These are phyloP conservation scores for Xylariaceae sp. DNA, from an alignment of 2,329 filamentous ascomycete genomes.

Conservation along the genomic window DNA sequence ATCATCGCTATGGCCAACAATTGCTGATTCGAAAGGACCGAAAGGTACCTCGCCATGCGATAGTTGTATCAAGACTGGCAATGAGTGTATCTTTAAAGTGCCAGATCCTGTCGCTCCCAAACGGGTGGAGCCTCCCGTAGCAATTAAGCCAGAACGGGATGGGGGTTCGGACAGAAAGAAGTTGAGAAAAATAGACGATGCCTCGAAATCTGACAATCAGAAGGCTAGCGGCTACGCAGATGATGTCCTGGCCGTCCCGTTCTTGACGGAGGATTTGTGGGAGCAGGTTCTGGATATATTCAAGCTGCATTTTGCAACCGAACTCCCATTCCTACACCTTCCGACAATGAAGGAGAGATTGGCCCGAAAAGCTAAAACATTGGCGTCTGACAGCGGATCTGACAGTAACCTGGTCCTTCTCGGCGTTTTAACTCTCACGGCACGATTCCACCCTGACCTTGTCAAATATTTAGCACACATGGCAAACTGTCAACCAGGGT, in stretches of 20 bases:
- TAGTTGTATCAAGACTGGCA: slow-evolving; percentile 66
- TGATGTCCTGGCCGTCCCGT: slow-evolving; percentile 58
- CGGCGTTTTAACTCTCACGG: slow-evolving; percentile 65
- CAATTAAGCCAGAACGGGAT: slow-evolving; percentile 39
- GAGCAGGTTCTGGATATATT: slow-evolving; percentile 66
- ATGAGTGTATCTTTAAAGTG: slow-evolving; percentile 63
- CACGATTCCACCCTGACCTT: slow-evolving; percentile 61
- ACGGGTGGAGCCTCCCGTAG: slow-evolving; percentile 36
- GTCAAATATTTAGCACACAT: slow-evolving; percentile 49
- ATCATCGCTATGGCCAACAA: no score
- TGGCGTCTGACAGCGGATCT: slow-evolving; percentile 35
- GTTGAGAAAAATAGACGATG: slow-evolving; percentile 41
- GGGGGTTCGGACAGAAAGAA: slow-evolving; percentile 48
- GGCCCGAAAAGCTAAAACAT: slow-evolving; percentile 37
- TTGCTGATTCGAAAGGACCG: no score
- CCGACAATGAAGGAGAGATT: slow-evolving; percentile 56
- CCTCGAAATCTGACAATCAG: slow-evolving; percentile 36
- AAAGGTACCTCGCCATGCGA: slow-evolving; percentile 60
- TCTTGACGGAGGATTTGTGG: slow-evolving; percentile 64
- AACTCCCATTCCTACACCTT: slow-evolving; percentile 68
- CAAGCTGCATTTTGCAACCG: slow-evolving; percentile 66
- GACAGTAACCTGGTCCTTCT: slow-evolving; percentile 58
- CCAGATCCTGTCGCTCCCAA: slow-evolving; percentile 48
- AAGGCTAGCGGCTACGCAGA: slow-evolving; percentile 40
- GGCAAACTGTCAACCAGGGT: slow-evolving; percentile 31